Evolutionary conservation across 2,329 filamentous ascomycete genomes (phyloP).

Genomic region (Cordyceps pruinosa): DNA sequence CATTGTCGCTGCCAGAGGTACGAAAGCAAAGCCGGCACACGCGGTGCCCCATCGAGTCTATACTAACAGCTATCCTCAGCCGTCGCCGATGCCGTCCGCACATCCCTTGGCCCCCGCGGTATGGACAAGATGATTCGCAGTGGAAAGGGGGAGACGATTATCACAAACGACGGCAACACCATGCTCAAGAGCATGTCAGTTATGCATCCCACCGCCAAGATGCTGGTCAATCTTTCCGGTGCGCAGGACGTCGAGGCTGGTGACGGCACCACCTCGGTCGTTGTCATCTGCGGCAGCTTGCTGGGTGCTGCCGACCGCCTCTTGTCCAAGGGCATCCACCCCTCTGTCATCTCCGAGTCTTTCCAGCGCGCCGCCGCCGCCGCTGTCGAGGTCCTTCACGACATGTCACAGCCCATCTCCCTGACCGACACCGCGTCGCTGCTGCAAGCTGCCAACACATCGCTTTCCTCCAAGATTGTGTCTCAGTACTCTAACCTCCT

Average conservation of each 20-base stretch:
- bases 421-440: constrained; percentile 83
- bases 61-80: constrained; percentile 43
- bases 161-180: constrained; percentile 98
- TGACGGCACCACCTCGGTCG: constrained; percentile 96
- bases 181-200: constrained; percentile 99
- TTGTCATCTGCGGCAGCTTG: constrained; percentile 93
- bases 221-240: constrained; percentile 94
- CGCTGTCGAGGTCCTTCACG: constrained; percentile 82
- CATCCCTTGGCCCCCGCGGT: constrained; percentile 88
- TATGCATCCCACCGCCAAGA: constrained; percentile 98
- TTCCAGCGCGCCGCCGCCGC: constrained; percentile 92
- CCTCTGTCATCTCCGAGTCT: constrained; percentile 92
- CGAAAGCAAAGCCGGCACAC: constrained; percentile 7
- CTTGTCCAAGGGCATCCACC: constrained; percentile 89
- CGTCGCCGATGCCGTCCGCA: constrained; percentile 95
- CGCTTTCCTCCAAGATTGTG: constrained; percentile 96
- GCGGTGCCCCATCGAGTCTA: not conserved
- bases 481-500: constrained; percentile 93
- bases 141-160: constrained; percentile 93
- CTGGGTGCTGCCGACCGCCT: constrained; percentile 89
- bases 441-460: constrained; percentile 93
- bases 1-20: constrained; percentile 94
- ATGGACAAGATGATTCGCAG: constrained; percentile 99
- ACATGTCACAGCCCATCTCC: constrained; percentile 91
- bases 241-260: constrained; percentile 98